These are phyloP conservation scores for Dichotomocladium elegans DNA, from an alignment of 371 early-diverging fungal genomes.

Conservation along the genomic window DNA sequence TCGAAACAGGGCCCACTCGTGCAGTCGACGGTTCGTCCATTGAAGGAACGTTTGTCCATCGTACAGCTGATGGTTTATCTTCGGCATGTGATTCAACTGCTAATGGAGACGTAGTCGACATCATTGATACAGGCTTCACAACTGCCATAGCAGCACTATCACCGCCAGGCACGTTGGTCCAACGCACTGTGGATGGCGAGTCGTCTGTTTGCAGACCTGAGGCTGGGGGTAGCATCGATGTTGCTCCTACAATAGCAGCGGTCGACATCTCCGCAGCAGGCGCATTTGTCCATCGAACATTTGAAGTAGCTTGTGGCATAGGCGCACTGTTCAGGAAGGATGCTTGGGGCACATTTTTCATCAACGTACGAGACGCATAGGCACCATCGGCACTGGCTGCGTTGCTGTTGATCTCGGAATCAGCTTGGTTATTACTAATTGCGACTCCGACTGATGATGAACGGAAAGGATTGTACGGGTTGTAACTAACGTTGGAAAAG, in stretches of 20 bases:
- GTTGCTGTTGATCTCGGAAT: neutral
- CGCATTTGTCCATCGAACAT: constrained; percentile 27
- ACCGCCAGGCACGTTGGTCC: constrained; percentile 3
- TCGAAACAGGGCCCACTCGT: neutral
- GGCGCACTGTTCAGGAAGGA: neutral
- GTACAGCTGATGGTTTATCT: constrained; percentile 7
- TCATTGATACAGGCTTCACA: constrained; percentile 2
- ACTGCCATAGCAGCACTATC: neutral
- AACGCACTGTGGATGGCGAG: neutral
- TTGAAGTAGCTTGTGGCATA: constrained; percentile 6
- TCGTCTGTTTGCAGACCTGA: neutral
- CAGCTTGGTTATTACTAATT: constrained; percentile 10
- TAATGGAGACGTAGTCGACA: neutral
- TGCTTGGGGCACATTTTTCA: neutral
- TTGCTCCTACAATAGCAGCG: neutral
- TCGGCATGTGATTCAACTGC: neutral
- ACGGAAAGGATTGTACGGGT: constrained; percentile 31
- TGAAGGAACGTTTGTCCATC: constrained; percentile 24
- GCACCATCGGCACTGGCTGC: too few species aligned
- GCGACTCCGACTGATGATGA: constrained; percentile 22
- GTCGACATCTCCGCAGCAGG: constrained; percentile 4
- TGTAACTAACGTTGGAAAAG: constrained; percentile 10
- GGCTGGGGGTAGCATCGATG: neutral
- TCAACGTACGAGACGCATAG: constrained; percentile 6
- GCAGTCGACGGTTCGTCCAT: constrained; percentile 5